phyloP scores from a whole-genome alignment of 73 alveolate species.

The Paramecium sexaurelia region DNA sequence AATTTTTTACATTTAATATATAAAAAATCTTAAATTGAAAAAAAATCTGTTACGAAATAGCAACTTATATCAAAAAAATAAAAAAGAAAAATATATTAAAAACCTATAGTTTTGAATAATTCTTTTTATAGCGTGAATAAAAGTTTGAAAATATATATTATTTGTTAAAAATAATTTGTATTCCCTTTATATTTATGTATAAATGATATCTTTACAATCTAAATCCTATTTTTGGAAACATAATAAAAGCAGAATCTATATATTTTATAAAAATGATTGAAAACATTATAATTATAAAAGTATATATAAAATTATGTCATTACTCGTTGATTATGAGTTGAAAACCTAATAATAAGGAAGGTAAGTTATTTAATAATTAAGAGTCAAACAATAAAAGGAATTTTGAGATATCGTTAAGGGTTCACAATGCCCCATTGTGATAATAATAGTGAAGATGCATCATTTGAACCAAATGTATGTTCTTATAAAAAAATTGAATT shows the following conservation, averaged over 20 bases:
- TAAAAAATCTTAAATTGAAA: neutral
- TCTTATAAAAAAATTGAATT: neutral
- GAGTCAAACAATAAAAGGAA: neutral
- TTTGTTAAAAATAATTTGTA: no score
- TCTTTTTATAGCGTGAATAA: no score
- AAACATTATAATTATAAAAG: neutral
- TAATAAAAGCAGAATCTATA: no score
- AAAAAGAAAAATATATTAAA: neutral
- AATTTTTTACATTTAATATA: neutral
- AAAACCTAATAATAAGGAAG: neutral
- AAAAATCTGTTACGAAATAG: neutral
- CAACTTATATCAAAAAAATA: neutral
- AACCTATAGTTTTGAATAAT: no score
- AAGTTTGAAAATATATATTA: no score
- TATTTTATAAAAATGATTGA: no score
- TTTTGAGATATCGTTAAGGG: neutral
- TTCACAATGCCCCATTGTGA: neutral
- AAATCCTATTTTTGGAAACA: no score
- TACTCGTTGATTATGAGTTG: neutral
- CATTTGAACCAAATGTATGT: neutral
- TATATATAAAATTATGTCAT: neutral
- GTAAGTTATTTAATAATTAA: neutral
- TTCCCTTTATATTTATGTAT: no score
- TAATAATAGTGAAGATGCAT: neutral
- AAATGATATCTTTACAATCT: no score